These are phyloP conservation scores for Botrytis elliptica DNA, from an alignment of 2,329 filamentous ascomycete genomes.

Conservation along the genomic window DNA sequence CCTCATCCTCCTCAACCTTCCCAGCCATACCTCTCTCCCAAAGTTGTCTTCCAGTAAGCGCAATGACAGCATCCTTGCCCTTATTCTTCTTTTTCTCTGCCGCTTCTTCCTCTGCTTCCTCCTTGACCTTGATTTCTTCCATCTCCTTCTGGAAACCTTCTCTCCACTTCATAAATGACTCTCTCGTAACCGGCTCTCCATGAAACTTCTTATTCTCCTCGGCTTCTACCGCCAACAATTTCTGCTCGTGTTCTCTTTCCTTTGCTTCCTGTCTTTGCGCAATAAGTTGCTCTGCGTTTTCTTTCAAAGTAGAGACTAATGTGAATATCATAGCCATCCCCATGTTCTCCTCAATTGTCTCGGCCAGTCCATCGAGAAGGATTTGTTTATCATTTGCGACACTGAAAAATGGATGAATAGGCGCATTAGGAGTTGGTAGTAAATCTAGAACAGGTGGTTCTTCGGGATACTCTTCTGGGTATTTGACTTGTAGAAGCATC, in stretches of 20 bases:
- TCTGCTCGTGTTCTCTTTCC: slow-evolving; percentile 57
- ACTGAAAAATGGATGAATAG: slow-evolving; percentile 71
- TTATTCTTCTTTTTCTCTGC: slow-evolving; percentile 81
- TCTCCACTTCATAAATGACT: slow-evolving; percentile 82
- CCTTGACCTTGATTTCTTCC: slow-evolving; percentile 65
- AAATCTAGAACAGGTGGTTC: slow-evolving; percentile 81
- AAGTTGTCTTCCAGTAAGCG: slow-evolving; percentile 70
- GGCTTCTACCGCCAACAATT: slow-evolving; percentile 62
- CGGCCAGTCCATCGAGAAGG: slow-evolving; percentile 68
- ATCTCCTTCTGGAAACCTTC: slow-evolving; percentile 76
- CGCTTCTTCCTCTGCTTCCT: slow-evolving; percentile 72
- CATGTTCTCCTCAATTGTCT: slow-evolving; percentile 84
- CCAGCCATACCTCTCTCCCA: slow-evolving; percentile 74
- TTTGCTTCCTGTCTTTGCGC: slow-evolving; percentile 66
- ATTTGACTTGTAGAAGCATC: slow-evolving; percentile 80
- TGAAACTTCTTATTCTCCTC: slow-evolving; percentile 98
- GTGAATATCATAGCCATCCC: slow-evolving; percentile 99
- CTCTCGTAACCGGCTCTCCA: slow-evolving; percentile 81
- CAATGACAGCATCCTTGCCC: slow-evolving; percentile 70
- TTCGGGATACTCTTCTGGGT: slow-evolving; percentile 89
- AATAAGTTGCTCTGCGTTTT: slow-evolving; percentile 84
- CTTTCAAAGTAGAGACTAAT: slow-evolving; percentile 81
- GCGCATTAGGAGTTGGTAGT: slow-evolving; percentile 66
- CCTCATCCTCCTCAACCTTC: slow-evolving; percentile 65
- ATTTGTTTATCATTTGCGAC: slow-evolving; percentile 74